Evolutionary conservation across 2,329 filamentous ascomycete species (phyloP).

Genomic region (Diaporthe sp.): DNA sequence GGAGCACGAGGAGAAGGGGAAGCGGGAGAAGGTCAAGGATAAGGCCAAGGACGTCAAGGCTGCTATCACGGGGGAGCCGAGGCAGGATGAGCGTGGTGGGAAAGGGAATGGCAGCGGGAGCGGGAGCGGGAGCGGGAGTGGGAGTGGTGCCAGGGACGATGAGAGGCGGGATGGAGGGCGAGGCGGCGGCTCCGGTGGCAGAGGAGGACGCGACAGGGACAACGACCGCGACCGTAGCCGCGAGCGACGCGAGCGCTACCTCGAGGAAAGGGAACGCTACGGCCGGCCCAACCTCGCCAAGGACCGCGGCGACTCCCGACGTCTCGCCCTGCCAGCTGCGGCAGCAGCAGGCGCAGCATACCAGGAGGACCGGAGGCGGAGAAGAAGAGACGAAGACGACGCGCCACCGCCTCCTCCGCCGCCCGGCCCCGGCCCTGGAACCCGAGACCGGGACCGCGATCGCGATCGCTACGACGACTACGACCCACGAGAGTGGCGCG

Average conservation of each 20-base stretch:
- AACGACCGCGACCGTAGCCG: constrained; percentile 32
- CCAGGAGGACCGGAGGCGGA: constrained; percentile 20
- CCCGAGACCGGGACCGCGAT: background rate
- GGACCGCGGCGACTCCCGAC: background rate
- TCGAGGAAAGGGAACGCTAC: constrained; percentile 27
- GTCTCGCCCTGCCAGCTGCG: background rate
- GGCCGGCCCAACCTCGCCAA: background rate
- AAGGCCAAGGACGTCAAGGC: constrained; percentile 35
- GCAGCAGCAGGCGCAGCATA: constrained; percentile 26
- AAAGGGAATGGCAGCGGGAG: background rate
- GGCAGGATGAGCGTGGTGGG: constrained; percentile 35
- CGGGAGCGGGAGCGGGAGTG: background rate
- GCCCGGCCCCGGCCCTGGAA: background rate
- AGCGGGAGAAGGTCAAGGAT: constrained; percentile 35
- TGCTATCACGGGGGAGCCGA: constrained; percentile 19
- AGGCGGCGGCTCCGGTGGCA: background rate
- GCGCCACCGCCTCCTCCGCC: background rate
- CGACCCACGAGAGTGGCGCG: constrained; percentile 29
- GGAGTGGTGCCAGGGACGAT: background rate
- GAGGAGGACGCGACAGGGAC: background rate
- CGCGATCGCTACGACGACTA: constrained; percentile 26
- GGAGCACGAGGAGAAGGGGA: constrained; percentile 44
- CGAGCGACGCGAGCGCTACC: constrained; percentile 29
- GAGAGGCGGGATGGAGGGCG: constrained; percentile 35
- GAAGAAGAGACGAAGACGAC: constrained; percentile 11